phyloP scores from a whole-genome alignment of 805 yeast species.

The Cyberlindnera galapagoensis region DNA sequence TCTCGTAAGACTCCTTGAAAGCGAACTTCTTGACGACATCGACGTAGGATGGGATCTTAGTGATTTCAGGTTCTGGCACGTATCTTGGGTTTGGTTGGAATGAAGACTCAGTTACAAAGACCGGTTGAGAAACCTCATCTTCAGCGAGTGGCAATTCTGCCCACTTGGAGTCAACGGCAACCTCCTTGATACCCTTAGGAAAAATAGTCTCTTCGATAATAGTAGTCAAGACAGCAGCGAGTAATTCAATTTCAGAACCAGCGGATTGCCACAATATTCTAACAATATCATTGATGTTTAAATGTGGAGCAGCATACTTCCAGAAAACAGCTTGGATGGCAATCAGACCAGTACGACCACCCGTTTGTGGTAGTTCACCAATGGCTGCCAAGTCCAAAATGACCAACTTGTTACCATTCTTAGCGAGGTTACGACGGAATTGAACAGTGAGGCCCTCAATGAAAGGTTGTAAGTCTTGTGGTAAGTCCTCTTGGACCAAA shows the following conservation, averaged over 20 bases:
- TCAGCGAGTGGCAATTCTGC: constrained; percentile 25
- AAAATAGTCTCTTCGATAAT: constrained; percentile 50
- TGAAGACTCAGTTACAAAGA: constrained; percentile 56
- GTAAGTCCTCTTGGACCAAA: constrained; percentile 30
- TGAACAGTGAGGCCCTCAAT: constrained; percentile 47
- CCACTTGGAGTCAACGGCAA: constrained; percentile 25
- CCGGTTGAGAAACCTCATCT: constrained; percentile 38
- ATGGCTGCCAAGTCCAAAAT: constrained; percentile 57
- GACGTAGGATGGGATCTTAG: constrained; percentile 34
- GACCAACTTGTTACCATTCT: constrained; percentile 45
- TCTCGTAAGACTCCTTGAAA: constrained; percentile 73
- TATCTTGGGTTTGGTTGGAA: constrained; percentile 57
- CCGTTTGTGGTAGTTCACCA: constrained; percentile 63
- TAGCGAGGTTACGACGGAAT: constrained; percentile 46
- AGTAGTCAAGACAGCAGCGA: constrained; percentile 64
- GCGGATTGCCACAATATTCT: constrained; percentile 75
- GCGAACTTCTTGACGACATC: constrained; percentile 65
- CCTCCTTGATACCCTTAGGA: constrained; percentile 35
- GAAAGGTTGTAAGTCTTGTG: constrained; percentile 37
- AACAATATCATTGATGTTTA: constrained; percentile 55
- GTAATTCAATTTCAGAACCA: constrained; percentile 74
- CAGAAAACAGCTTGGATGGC: constrained; percentile 79
- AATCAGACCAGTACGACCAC: constrained; percentile 68
- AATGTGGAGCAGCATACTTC: constrained; percentile 58
- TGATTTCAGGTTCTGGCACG: constrained; percentile 31